Conservation (phyloP, 1,284 basidiomycete genomes). For the Trichosporon faecale region DNA sequence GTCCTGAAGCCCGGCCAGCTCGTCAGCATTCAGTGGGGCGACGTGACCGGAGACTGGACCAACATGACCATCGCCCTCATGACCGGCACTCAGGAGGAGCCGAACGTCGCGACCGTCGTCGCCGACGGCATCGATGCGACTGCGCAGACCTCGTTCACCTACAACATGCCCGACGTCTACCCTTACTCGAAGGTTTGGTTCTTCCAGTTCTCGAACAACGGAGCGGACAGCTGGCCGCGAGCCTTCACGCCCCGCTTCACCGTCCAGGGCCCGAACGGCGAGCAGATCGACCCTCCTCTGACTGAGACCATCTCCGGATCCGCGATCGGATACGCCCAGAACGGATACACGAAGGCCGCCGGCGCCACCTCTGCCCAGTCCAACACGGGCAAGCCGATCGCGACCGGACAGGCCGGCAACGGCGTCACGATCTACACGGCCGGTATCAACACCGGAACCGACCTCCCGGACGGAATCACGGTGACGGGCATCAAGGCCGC, state of each 20-base stretch:
- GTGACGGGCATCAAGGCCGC: constrained; percentile 20
- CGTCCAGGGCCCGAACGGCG: constrained; percentile 46
- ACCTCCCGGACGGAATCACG: constrained; percentile 15
- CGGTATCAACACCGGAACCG: constrained; percentile 16
- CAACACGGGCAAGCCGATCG: background rate
- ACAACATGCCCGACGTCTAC: constrained; percentile 45
- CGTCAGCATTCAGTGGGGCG: constrained; percentile 48
- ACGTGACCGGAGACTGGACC: constrained; percentile 51
- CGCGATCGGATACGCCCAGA: constrained; percentile 27
- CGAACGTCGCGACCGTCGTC: constrained; percentile 31
- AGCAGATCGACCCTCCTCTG: constrained; percentile 41
- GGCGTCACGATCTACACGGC: constrained; percentile 24
- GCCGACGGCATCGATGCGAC: constrained; percentile 43
- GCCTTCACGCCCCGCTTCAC: constrained; percentile 53
- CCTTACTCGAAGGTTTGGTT: constrained; percentile 53
- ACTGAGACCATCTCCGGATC: constrained; percentile 37
- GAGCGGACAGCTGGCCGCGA: constrained; percentile 29
- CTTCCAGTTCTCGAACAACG: constrained; percentile 48
- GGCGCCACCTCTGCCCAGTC: background rate
- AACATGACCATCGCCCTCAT: constrained; percentile 49
- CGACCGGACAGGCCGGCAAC: constrained; percentile 16
- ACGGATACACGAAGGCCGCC: background rate
- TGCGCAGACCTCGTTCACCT: constrained; percentile 31
- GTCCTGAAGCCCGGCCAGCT: constrained; percentile 41
- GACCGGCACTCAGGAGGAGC: constrained; percentile 46